phyloP scores from a whole-genome alignment of 345 rosid species.

The Syzygium oleosum region DNA sequence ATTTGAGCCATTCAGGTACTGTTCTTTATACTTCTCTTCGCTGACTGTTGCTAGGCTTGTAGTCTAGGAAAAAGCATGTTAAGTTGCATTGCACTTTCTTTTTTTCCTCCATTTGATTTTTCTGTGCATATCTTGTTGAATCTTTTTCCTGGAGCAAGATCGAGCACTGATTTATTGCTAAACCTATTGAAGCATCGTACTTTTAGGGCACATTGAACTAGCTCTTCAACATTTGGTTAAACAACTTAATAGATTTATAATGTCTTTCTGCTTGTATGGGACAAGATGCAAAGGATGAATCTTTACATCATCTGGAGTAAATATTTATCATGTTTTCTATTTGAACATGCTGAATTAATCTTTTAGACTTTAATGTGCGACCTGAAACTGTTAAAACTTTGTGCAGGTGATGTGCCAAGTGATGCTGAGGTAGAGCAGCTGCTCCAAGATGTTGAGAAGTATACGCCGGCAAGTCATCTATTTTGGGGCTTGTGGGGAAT shows the following conservation, averaged over 20 bases:
- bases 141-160: background rate
- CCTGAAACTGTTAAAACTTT: constrained; percentile 6
- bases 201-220: background rate
- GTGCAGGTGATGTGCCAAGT: constrained; percentile 22
- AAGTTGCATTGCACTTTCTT: background rate
- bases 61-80: background rate
- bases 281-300: background rate
- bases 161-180: background rate
- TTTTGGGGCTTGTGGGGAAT: constrained; percentile 73
- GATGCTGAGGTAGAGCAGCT: constrained; percentile 30
- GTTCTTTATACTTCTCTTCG: background rate
- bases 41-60: background rate
- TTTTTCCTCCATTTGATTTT: background rate
- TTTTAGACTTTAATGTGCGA: background rate
- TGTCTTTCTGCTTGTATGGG: background rate
- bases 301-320: background rate
- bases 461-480: constrained; percentile 53
- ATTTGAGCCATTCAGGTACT: constrained; percentile 61
- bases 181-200: background rate
- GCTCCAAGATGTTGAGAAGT: constrained; percentile 37
- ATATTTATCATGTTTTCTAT: background rate
- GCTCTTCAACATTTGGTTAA: background rate
- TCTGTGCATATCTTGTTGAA: background rate
- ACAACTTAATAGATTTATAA: background rate
- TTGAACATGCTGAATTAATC: background rate